Evolutionary conservation across 805 yeast species (phyloP).

Genomic region (Sungouiozyma ichnusensis): DNA sequence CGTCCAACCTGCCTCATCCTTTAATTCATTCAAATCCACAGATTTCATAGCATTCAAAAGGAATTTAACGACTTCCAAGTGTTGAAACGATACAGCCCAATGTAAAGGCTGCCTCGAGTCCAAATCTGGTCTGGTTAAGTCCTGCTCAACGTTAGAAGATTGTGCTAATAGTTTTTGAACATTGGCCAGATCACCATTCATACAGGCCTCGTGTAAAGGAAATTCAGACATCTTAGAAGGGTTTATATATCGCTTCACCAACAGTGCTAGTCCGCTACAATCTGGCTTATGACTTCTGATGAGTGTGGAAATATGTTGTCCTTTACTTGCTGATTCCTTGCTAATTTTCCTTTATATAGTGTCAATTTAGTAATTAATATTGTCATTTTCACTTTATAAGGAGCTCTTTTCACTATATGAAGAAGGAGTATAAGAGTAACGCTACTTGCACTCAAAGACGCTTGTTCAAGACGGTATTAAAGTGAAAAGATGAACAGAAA

Average conservation of each 20-base stretch:
- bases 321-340: too few species aligned
- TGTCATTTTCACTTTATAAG: too few species aligned
- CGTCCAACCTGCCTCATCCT: constrained; percentile 80
- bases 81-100: constrained; percentile 73
- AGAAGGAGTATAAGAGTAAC: too few species aligned
- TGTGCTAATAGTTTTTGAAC: constrained; percentile 42
- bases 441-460: too few species aligned
- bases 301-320: too few species aligned
- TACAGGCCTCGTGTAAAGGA: constrained; percentile 53
- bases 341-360: too few species aligned
- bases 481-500: constrained; percentile 22
- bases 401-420: too few species aligned
- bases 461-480: too few species aligned
- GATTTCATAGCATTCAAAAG: constrained; percentile 28
- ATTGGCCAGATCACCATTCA: constrained; percentile 43
- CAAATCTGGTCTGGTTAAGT: constrained; percentile 42
- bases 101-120: constrained; percentile 77
- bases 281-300: too few species aligned
- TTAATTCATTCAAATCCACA: constrained; percentile 55
- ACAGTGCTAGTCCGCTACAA: too few species aligned
- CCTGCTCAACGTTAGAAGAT: constrained; percentile 33
- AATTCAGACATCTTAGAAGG: constrained; percentile 10
- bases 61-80: constrained; percentile 38
- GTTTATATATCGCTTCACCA: too few species aligned
- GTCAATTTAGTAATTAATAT: too few species aligned